phyloP scores from a whole-genome alignment of 805 yeast genomes.

The Kuraishia piskuri region DNA sequence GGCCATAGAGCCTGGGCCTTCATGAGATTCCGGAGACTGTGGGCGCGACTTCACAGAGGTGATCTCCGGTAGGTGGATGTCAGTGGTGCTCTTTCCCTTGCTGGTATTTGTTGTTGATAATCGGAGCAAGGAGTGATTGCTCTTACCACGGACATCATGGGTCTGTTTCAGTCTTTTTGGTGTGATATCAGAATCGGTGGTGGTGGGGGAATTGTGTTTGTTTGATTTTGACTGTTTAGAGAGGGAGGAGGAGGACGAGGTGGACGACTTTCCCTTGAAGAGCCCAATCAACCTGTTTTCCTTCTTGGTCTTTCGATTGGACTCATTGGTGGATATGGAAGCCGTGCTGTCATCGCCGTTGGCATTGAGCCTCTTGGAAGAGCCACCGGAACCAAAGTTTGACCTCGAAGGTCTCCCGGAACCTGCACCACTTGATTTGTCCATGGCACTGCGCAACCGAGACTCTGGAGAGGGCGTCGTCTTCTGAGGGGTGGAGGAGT shows the following conservation, averaged over 20 bases:
- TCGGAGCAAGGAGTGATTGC: background rate
- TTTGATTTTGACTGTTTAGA: background rate
- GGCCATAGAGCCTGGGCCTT: no score
- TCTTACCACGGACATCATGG: background rate
- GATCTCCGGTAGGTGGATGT: background rate
- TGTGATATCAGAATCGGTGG: conserved; percentile 5
- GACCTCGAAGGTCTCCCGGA: background rate
- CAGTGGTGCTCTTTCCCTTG: background rate
- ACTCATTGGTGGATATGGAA: background rate
- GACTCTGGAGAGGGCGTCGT: background rate
- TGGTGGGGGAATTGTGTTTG: conserved; percentile 4
- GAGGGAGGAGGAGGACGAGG: background rate
- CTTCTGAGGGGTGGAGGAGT: background rate
- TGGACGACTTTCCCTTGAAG: background rate
- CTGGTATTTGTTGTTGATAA: background rate
- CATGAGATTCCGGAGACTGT: background rate
- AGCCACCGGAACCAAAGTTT: background rate
- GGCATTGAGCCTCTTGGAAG: background rate
- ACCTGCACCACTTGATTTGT: no score
- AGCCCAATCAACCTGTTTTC: background rate
- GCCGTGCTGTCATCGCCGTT: background rate
- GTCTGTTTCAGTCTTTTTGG: conserved; percentile 1
- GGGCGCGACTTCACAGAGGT: background rate
- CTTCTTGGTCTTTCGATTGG: background rate
- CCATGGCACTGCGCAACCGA: no score